Base-by-base conservation (phyloP, 225 moss, liverwort and hornwort genomes). In the Ulota crispa region DNA sequence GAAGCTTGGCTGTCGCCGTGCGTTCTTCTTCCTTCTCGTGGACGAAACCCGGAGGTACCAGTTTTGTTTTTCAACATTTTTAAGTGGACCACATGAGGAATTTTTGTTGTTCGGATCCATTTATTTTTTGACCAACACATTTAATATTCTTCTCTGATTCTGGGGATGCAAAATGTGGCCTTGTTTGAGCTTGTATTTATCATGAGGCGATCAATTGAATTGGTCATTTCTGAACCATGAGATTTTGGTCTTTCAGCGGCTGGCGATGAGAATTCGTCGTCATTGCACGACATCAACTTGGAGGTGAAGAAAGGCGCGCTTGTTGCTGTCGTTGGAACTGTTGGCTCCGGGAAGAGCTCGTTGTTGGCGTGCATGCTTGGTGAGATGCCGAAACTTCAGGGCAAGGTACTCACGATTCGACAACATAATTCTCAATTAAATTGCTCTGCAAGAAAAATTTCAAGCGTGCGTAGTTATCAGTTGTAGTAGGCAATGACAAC, bases 311-410 rank as follows among this genome's bases (percentile, higher is more conserved):
- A 86, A 47, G 95, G 95, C 39, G 78, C 86, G 50, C 83, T 91
- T 20, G 88, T 97, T 60, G 95, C 93, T 3, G 87, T 95, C 9
- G 93, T 95, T 70, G 97, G 97, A 39, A 91, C 83, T 2, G 95
- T 95, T 74, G 97, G 95, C 20, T 92, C 94, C 10, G 97, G 97
- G 13, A 97, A 97, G 65, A 95, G 95, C 63, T 95, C 93, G n/a
- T 75, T 97, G 28, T 79, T 97, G 52, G 93, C 90, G 21, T 93
- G 91, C 82, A 86, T 97, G 43, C 89, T 97, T 2, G 95, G 97
- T 42, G 97, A 97, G 75, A 88, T 97, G 66, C 85, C 93, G n/a
- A 92, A 91, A 70, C 68, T 90, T 26, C 57, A 87, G 80, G 95
- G 97, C 81, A 74, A 86, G 81, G 97, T 97, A 82, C 34, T 61